phyloP scores from a whole-genome alignment of 495 filamentous ascomycete species.

The Glutinoglossum americanum region DNA sequence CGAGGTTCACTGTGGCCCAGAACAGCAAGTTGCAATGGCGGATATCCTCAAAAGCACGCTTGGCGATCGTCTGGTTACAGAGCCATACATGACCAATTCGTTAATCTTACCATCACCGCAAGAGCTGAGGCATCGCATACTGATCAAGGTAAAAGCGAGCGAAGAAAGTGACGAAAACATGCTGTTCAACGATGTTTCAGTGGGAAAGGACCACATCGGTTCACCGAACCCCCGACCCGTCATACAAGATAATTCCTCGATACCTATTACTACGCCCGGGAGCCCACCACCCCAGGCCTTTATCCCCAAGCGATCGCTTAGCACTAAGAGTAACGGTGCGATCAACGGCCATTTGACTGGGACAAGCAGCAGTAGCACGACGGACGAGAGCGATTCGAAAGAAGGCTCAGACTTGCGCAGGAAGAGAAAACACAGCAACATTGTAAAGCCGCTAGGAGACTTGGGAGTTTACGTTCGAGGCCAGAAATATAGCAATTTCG shows the following conservation, averaged over 20 bases:
- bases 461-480: slow-evolving; percentile 79
- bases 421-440: slow-evolving; percentile 61
- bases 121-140: slow-evolving; percentile 56
- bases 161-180: slow-evolving; percentile 16
- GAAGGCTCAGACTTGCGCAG: slow-evolving; percentile 20
- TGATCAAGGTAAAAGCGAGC: slow-evolving; percentile 81
- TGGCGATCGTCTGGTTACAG: slow-evolving; percentile 50
- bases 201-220: slow-evolving; percentile 22
- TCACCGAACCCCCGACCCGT: slow-evolving; percentile 28
- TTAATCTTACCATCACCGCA: slow-evolving; percentile 62
- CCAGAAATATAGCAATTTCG: slow-evolving; percentile 62
- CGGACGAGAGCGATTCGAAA: slow-evolving; percentile 39
- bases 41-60: slow-evolving; percentile 73
- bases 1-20: slow-evolving; percentile 73
- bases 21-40: slow-evolving; percentile 76
- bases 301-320: slow-evolving; percentile 14
- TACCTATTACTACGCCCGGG: slow-evolving; percentile 19
- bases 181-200: slow-evolving; percentile 22
- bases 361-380: slow-evolving; percentile 34
- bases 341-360: slow-evolving; percentile 26
- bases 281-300: slow-evolving; percentile 23
- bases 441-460: slow-evolving; percentile 58
- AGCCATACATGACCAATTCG: slow-evolving; percentile 44
- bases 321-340: slow-evolving; percentile 17
- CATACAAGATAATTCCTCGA: slow-evolving; percentile 3